Evolutionary conservation across 768 basidiomycete genomes (phyloP).

Genomic region (Amanita phalloides): DNA sequence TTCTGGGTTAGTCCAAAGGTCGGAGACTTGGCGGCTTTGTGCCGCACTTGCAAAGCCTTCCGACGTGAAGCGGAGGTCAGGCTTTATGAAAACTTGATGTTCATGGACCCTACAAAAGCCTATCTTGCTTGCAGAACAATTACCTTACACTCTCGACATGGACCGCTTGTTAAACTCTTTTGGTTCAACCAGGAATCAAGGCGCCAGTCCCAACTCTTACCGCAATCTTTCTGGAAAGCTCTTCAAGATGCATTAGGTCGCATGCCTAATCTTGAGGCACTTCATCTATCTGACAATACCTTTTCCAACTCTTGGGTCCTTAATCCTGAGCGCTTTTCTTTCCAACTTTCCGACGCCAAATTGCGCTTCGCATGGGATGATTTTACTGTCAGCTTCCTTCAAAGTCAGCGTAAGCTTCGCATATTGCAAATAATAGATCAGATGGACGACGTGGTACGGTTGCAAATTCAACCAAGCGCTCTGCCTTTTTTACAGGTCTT

Average conservation of each 20-base stretch:
- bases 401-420: conserved; percentile 31
- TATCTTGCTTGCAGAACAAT: conserved; percentile 30
- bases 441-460: conserved; percentile 10
- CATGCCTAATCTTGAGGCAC: conserved; percentile 32
- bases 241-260: conserved; percentile 30
- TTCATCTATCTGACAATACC: conserved; percentile 30
- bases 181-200: conserved; percentile 26
- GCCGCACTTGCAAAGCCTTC: conserved; percentile 33
- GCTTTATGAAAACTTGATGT: conserved; percentile 32
- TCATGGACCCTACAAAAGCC: conserved; percentile 23
- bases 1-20: conserved; percentile 18
- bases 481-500: conserved; percentile 32
- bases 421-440: conserved; percentile 23
- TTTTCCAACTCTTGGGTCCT: conserved; percentile 35
- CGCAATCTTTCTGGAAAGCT: conserved; percentile 30
- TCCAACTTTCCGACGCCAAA: conserved; percentile 38
- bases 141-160: conserved; percentile 22
- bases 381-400: conserved; percentile 35
- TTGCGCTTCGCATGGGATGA: conserved; percentile 41
- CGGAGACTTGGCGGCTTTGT: conserved; percentile 30
- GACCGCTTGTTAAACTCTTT: conserved; percentile 30
- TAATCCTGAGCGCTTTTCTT: conserved; percentile 24
- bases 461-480: conserved; percentile 8
- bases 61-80: conserved; percentile 35
- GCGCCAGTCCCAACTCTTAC: conserved; percentile 14